Conservation (phyloP, 164 flowering plant genomes). For the Kingdonia uniflora region DNA sequence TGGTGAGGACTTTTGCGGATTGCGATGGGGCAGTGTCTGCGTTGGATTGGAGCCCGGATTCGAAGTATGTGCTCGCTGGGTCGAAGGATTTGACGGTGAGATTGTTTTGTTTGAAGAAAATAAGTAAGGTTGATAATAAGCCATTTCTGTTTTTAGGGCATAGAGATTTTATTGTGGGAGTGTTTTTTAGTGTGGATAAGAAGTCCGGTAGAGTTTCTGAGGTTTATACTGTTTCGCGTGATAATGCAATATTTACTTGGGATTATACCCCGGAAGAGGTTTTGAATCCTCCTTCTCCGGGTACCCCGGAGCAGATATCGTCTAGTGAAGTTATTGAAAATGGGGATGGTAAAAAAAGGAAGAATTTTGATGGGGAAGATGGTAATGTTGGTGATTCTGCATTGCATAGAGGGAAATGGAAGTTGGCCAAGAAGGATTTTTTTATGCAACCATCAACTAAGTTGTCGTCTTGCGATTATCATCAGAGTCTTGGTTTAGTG, state of each 20-base stretch:
- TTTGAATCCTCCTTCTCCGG: constrained; percentile 64
- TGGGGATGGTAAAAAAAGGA: constrained; percentile 37
- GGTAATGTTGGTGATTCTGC: constrained; percentile 19
- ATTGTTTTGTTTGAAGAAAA: constrained; percentile 50
- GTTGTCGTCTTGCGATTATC: constrained; percentile 84
- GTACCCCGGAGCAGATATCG: constrained; percentile 50
- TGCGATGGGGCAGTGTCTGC: constrained; percentile 49
- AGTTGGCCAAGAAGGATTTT: constrained; percentile 54
- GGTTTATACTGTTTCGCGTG: constrained; percentile 60
- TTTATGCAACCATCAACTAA: constrained; percentile 59
- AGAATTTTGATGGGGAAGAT: constrained; percentile 25
- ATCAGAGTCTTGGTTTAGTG: constrained; percentile 64
- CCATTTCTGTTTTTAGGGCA: constrained; percentile 80
- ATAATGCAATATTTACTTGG: constrained; percentile 75
- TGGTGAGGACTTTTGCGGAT: constrained; percentile 60
- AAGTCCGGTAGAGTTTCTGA: constrained; percentile 29
- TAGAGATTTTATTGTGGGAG: constrained; percentile 65
- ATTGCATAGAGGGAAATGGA: constrained; percentile 69
- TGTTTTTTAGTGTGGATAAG: constrained; percentile 61
- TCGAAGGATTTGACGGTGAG: constrained; percentile 81
- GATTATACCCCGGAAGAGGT: constrained; percentile 18
- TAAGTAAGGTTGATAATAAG: constrained; percentile 25
- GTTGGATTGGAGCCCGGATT: constrained; percentile 75
- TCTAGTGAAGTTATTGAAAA: neutral
- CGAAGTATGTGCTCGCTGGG: constrained; percentile 62